phyloP scores from a whole-genome alignment of 495 filamentous ascomycete genomes.

The Xylaria grammica region DNA sequence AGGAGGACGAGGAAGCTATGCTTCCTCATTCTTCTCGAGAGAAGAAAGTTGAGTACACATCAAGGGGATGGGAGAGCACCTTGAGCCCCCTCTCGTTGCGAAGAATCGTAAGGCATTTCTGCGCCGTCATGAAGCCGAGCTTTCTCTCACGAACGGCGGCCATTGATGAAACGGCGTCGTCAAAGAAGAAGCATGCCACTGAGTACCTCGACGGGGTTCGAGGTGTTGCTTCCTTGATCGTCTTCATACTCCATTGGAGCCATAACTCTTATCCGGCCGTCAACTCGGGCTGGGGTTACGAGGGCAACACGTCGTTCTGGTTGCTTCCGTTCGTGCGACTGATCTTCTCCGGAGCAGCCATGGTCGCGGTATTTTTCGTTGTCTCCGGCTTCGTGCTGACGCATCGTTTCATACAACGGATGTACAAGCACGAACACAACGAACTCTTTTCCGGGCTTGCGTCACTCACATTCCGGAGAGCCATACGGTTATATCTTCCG shows the following conservation, averaged over 20 bases:
- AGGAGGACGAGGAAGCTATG: constrained; percentile 35
- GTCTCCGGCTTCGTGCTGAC: constrained; percentile 69
- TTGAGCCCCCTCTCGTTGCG: constrained; percentile 22
- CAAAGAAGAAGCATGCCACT: constrained; percentile 39
- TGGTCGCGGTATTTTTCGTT: constrained; percentile 73
- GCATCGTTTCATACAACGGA: constrained; percentile 55
- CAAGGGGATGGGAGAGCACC: constrained; percentile 14
- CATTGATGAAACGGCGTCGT: constrained; percentile 23
- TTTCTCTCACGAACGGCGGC: constrained; percentile 25
- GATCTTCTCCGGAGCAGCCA: constrained; percentile 65
- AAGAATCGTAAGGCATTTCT: constrained; percentile 23
- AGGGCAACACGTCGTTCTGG: constrained; percentile 40
- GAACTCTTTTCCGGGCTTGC: constrained; percentile 46
- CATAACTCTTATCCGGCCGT: constrained; percentile 43
- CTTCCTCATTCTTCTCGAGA: constrained; percentile 26
- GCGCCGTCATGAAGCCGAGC: constrained; percentile 31
- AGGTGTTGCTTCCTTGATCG: constrained; percentile 55
- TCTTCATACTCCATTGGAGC: constrained; percentile 53
- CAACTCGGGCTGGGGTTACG: constrained; percentile 51
- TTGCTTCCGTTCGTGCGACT: constrained; percentile 68
- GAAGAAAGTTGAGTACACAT: constrained; percentile 2
- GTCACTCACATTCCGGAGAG: constrained; percentile 66
- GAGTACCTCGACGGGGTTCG: constrained; percentile 56
- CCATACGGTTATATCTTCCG: constrained; percentile 65
- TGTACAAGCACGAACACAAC: constrained; percentile 38